Evolutionary conservation across 495 filamentous ascomycete species (phyloP).

Genomic region (Penicillium angulare): DNA sequence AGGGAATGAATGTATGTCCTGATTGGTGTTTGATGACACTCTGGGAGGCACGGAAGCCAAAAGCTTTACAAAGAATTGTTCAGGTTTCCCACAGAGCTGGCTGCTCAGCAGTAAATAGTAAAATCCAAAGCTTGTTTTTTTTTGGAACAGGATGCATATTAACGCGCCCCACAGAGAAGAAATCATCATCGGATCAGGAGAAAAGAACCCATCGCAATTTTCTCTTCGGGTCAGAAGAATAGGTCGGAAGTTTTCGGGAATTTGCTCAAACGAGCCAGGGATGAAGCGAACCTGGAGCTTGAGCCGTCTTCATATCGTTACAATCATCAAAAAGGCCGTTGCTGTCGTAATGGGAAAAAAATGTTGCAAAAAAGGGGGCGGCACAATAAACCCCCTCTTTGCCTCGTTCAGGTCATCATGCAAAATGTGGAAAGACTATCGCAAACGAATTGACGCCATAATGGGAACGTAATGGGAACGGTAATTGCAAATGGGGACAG

Average conservation of each 20-base stretch:
- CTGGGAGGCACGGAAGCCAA: neutral
- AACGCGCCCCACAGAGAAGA: neutral
- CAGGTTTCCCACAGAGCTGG: neutral
- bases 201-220: constrained; percentile 26
- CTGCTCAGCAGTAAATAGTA: neutral
- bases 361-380: constrained; percentile 13
- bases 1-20: constrained; percentile 7
- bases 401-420: constrained; percentile 37
- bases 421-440: constrained; percentile 15
- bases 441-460: constrained; percentile 21
- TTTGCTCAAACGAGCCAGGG: constrained; percentile 4
- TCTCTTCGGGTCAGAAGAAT: constrained; percentile 19
- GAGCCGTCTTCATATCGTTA: constrained; percentile 32
- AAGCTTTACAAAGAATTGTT: neutral
- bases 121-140: neutral
- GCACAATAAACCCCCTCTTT: constrained; percentile 11
- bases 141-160: neutral
- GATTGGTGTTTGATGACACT: constrained; percentile 11
- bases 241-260: constrained; percentile 8
- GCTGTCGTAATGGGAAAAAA: constrained; percentile 32
- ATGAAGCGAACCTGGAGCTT: constrained; percentile 1
- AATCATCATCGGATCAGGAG: constrained; percentile 9
- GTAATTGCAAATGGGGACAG: constrained; percentile 12
- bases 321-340: constrained; percentile 40
- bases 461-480: constrained; percentile 16